A percentile compares a stretch with the other conserved stretches of the same genome.
phyloP scores from a whole-genome alignment of 2,329 filamentous ascomycete species.

The Monilinia laxa region DNA sequence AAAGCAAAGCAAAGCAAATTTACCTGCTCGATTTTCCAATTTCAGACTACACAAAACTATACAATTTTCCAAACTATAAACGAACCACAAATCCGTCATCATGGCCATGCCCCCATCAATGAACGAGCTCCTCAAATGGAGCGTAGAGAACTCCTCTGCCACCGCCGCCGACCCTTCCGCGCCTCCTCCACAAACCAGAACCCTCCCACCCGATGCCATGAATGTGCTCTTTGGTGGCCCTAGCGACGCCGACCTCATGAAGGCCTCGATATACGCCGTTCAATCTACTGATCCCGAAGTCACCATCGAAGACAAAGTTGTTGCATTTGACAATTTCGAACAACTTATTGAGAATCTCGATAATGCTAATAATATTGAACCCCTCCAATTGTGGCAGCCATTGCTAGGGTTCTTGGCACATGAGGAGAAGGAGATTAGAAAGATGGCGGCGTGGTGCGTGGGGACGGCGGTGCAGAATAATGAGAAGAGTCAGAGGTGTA shows the following conservation, averaged over 20 bases:
- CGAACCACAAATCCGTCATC: not conserved
- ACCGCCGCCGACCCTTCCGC: constrained; percentile 35
- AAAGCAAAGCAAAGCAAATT: constrained; percentile 1
- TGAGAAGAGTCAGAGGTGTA: constrained; percentile 73
- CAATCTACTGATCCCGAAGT: constrained; percentile 59
- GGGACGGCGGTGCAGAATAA: constrained; percentile 98
- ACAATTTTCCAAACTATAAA: not conserved
- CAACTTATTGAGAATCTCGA: constrained; percentile 89
- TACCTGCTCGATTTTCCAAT: not conserved
- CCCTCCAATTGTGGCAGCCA: constrained; percentile 77
- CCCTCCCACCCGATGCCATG: constrained; percentile 68
- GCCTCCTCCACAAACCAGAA: constrained; percentile 36
- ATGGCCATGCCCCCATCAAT: constrained; percentile 38
- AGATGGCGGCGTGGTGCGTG: constrained; percentile 90
- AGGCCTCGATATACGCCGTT: constrained; percentile 75
- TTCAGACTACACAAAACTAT: not conserved
- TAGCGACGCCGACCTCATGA: constrained; percentile 91
- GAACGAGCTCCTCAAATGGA: constrained; percentile 42
- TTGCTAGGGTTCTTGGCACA: constrained; percentile 69
- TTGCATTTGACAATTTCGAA: constrained; percentile 93
- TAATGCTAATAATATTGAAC: constrained; percentile 92
- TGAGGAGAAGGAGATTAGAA: constrained; percentile 69
- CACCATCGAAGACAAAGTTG: constrained; percentile 71
- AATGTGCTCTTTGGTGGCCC: constrained; percentile 77
- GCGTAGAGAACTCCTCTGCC: constrained; percentile 58